Percentiles rank a stretch among this genome's conserved stretches.
phyloP scores from a whole-genome alignment of 495 filamentous ascomycete genomes.

The Apiosordaria backusii region DNA sequence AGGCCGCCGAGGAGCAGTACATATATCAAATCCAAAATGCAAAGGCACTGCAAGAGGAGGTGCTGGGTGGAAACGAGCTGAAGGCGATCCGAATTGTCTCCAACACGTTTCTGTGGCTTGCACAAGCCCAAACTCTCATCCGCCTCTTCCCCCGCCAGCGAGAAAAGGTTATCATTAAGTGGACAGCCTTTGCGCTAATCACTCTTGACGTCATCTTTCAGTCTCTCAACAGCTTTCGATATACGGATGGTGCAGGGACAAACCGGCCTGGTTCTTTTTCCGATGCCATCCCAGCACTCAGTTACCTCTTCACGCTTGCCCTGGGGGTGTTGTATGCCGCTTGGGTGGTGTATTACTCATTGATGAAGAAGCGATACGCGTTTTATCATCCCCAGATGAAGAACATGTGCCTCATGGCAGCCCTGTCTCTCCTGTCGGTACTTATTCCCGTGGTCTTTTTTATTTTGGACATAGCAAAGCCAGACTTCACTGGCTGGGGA shows the following conservation, averaged over 20 bases:
- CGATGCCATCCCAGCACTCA: conserved; percentile 87
- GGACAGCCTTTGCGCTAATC: conserved; percentile 92
- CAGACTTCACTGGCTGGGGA: conserved; percentile 88
- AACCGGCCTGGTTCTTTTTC: conserved; percentile 68
- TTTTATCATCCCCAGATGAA: conserved; percentile 92
- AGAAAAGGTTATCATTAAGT: conserved; percentile 98
- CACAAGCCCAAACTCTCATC: conserved; percentile 94
- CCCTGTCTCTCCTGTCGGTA: conserved; percentile 73
- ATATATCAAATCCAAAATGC: conserved; percentile 67
- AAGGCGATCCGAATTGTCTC: conserved; percentile 87
- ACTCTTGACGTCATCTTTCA: conserved; percentile 84
- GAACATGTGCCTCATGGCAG: conserved; percentile 82
- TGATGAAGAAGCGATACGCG: conserved; percentile 88
- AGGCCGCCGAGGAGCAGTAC: conserved; percentile 77
- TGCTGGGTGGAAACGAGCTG: conserved; percentile 78
- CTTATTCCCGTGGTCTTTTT: conserved; percentile 94
- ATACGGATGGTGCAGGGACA: conserved; percentile 44
- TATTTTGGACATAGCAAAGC: conserved; percentile 84
- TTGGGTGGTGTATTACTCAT: conserved; percentile 92
- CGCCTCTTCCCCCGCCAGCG: conserved; percentile 92
- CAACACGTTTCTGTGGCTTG: conserved; percentile 93
- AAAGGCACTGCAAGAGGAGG: conserved; percentile 61
- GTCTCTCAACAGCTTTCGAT: conserved; percentile 81
- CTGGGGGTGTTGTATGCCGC: conserved; percentile 87
- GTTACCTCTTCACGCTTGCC: conserved; percentile 88